Evolutionary conservation across 179 eudicot genomes (phyloP), one percentile per base, ranked within the genome.

Genomic region (Drosera spatulata): DNA sequence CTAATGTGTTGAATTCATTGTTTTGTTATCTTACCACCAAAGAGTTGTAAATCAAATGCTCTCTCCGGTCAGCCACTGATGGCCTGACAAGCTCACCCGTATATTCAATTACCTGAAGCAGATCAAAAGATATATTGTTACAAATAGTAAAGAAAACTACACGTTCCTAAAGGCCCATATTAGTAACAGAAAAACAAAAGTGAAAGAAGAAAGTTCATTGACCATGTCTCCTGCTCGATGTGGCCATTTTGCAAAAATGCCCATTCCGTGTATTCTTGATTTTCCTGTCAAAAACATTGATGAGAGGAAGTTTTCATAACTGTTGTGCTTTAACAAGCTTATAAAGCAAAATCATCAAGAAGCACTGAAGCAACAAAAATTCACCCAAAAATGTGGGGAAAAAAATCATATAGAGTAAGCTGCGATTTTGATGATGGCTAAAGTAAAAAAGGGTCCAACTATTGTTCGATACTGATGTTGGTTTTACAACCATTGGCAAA

Each of bases 171-270:
- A 14, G 39, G 10, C 7, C 41, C 41, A 55, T 33, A 33, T 8
- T 33, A 55, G 41, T 2, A 37, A 6, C n/a, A 22, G 33, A 10
- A 55, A 55, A 49, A 13, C 49, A 66, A 55, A 22, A 15, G 5
- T 48, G 45, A 46, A 51, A 33, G 9, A 61, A 57, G 3, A 50
- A 71, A 40, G 42, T 45, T 14, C 51, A 38, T 42, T 59, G 71
- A 89, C 99, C 99, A 89, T 93, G 77, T 93, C 99, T 58, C 99
- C 99, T 51, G 99, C 95, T 78, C 73, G 84, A 75, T 82, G 95
- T 40, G 85, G 85, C 63, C 69, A 83, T 78, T 89, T 93, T 11
- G 99, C 77, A 64, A 93, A 86, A 63, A 93, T 85, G 58, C 99
- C 99, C 70, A 78, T 86, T 65, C 99, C 99, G 81, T 93, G 99